Evolutionary conservation across 2,329 filamentous ascomycete species (phyloP), one percentile per base, ranked within the genome.

Genomic region (Camillea tinctor): DNA sequence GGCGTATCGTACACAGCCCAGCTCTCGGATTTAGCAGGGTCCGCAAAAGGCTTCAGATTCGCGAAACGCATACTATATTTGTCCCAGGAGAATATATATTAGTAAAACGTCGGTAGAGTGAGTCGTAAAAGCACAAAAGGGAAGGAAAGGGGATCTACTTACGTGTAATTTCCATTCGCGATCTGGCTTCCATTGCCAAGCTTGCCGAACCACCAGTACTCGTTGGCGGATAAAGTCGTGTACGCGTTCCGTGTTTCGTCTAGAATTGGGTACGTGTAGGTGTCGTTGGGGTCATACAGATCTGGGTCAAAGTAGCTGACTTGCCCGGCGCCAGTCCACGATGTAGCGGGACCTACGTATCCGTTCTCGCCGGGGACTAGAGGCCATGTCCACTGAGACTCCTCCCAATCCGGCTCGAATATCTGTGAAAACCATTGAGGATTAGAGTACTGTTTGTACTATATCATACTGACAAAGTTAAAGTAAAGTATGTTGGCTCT

Each of bases 381-480:
- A 3, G 72, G 71, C 21, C 72, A 73, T 9, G 50, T 56, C 72
- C 72, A 74, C 1, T 59, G 36, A 19, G 55, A 54, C 52, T 74
- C 72, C 4, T 63, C 48, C 55, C 64, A 74, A n/a, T 36, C 60
- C 0, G 62, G 58, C 15, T 72, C 66, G 55, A 65, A 74, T 15
- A 73, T 68, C 67, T 69, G 53, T 11, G 57, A 19, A 8, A 22
- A 24, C 21, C 40, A 52, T 54, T n/a, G n/a, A n/a, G n/a, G n/a
- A 26, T 50, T n/a, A 21, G 19, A 11, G n/a, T 20, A n/a, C 11
- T 50, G 21, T n/a, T 20, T 50, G 4, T 6, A 3, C 4, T 50
- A 21, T 50, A 52, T 21, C 36, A 23, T 36, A 6, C 17, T 13
- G 36, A 24, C 50, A 19, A 9, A 8, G 24, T 49, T 36, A 54